Conservation (phyloP, 2,329 filamentous ascomycete genomes). For the Aspergillus glaucus region DNA sequence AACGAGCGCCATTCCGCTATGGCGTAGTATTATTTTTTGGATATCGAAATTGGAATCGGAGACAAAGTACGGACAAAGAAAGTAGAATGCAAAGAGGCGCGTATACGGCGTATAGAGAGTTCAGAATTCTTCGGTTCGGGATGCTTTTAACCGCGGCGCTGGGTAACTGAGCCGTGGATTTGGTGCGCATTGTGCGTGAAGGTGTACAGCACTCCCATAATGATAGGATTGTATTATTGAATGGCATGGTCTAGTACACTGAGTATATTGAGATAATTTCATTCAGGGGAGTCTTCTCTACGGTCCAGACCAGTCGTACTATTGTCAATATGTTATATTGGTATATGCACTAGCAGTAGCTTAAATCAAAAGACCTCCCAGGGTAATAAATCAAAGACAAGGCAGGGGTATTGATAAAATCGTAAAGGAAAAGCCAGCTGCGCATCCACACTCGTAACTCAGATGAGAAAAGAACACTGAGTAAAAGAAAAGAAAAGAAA, state of each 20-base stretch:
- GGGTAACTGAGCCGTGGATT: neutral
- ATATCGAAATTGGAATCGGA: no score
- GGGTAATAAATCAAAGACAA: neutral
- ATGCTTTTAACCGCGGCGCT: neutral
- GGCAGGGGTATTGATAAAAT: conserved; percentile 1
- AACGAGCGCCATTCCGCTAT: no score
- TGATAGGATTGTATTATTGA: no score
- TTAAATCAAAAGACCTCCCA: neutral
- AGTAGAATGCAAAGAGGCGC: no score
- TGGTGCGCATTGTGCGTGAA: neutral
- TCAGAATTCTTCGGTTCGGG: neutral
- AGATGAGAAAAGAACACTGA: neutral
- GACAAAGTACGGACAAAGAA: no score
- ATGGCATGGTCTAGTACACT: no score
- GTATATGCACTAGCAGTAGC: neutral
- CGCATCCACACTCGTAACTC: neutral
- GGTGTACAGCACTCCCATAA: no score
- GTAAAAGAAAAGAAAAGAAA: neutral
- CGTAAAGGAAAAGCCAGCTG: neutral
- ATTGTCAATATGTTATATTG: neutral
- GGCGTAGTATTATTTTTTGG: no score
- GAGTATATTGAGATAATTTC: no score
- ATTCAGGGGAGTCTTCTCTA: no score
- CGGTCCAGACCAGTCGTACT: no score
- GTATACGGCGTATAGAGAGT: neutral